These are phyloP conservation scores for Epichloe hybrida DNA, from an alignment of 2,329 filamentous ascomycete species.

Conservation along the genomic window DNA sequence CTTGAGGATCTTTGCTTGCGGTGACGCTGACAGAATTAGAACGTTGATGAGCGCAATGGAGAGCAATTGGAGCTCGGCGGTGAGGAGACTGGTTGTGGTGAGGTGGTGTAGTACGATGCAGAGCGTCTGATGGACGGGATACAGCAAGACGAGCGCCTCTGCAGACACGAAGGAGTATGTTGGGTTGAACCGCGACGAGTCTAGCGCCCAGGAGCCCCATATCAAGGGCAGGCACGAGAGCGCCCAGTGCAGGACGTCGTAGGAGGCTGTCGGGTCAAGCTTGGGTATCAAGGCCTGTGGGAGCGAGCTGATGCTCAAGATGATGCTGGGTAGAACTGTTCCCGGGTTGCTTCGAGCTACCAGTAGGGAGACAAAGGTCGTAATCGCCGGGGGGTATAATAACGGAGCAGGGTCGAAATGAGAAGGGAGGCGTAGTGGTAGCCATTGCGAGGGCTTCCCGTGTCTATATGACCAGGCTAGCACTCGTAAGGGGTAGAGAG, in stretches of 20 bases:
- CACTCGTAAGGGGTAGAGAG: slow-evolving; percentile 48
- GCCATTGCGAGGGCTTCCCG: slow-evolving; percentile 21
- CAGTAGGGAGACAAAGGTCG: slow-evolving; percentile 63
- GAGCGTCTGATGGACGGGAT: slow-evolving; percentile 71
- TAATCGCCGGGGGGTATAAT: slow-evolving; percentile 79
- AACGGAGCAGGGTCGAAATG: slow-evolving; percentile 85
- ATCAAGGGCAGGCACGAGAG: slow-evolving; percentile 56
- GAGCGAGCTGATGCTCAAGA: slow-evolving; percentile 67
- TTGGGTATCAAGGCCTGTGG: slow-evolving; percentile 61
- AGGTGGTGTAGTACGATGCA: slow-evolving; percentile 63
- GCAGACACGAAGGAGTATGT: slow-evolving; percentile 22
- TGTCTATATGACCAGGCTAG: slow-evolving; percentile 32
- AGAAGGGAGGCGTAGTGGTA: slow-evolving; percentile 46
- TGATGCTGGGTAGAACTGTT: slow-evolving; percentile 61
- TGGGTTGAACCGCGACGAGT: slow-evolving; percentile 26
- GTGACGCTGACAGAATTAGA: slow-evolving; percentile 61
- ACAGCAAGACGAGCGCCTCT: slow-evolving; percentile 53
- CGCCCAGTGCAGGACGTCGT: slow-evolving; percentile 64
- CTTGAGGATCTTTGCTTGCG: slow-evolving; percentile 76
- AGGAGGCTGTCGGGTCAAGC: slow-evolving; percentile 38
- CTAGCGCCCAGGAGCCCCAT: slow-evolving; percentile 13
- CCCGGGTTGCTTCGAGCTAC: slow-evolving; percentile 48
- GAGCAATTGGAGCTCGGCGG: slow-evolving; percentile 77
- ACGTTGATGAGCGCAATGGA: slow-evolving; percentile 74
- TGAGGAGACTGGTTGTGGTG: slow-evolving; percentile 76